Base-by-base conservation (phyloP, 352 stramenopile species). In the Pythium pyrilobum region DNA sequence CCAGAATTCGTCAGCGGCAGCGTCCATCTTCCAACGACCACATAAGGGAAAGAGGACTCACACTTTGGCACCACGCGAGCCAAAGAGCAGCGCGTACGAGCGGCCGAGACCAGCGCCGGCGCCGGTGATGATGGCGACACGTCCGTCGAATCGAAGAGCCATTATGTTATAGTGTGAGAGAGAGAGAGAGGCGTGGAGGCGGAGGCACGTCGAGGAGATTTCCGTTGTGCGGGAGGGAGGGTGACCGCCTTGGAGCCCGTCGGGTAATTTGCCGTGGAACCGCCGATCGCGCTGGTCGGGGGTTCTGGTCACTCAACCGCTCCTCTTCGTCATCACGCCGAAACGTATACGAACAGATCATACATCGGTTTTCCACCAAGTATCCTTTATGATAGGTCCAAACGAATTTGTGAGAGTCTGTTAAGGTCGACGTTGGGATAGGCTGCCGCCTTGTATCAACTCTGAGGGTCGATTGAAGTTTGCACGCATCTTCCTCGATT, bases 51-150 rank as follows among this genome's bases (percentile, higher is more conserved):
- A n/a, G 13, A 12, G 34, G 11, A 87, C 78, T 68, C 62, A 87
- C 79, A 94, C 77, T 72, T 94, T 94, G 46, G 83, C 84, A 33
- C 84, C 81, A 29, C 78, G 79, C 56, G 77, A 68, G 12, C 66
- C 84, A 38, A 94, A 83, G 43, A 89, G 69, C 31, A 88, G 46
- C 29, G 81, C 84, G 61, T 90, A 92, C 37, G 72, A 72, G 61
- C 81, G 81, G 39, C 84, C 84, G 31, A 94, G 76, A 38, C 84
- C 84, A 11, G 67, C 67, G 24, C 81, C 84, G 10, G 84, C 77
- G 36, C 84, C 84, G 13, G 84, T 94, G 62, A 94, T 64, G 52
- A 93, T 79, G 37, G 81, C 83, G 23, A 94, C 81, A 50, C 81
- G 69, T 59, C 67, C 71, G 65, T 92, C 83, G 58, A 73, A 93